phyloP scores from a whole-genome alignment of 805 yeast genomes.

The Saturnispora quitensis region DNA sequence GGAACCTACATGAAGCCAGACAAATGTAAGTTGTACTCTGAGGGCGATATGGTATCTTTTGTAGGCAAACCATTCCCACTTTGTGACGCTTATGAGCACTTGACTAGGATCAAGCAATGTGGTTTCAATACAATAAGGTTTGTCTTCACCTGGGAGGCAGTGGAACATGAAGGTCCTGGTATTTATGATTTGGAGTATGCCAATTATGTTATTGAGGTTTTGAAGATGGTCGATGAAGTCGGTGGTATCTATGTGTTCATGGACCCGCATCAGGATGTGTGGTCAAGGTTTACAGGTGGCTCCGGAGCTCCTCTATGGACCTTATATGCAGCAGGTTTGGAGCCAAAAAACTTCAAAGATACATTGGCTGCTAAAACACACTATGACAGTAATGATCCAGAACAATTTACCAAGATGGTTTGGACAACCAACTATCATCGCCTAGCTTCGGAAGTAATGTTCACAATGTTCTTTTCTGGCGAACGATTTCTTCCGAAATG shows the following conservation, averaged over 20 bases:
- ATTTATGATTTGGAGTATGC: slow-evolving; percentile 69
- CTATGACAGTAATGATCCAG: slow-evolving; percentile 39
- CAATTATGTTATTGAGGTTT: slow-evolving; percentile 54
- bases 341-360: slow-evolving; percentile 59
- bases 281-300: slow-evolving; percentile 87
- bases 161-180: slow-evolving; percentile 85
- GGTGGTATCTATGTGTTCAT: slow-evolving; percentile 75
- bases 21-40: slow-evolving; percentile 43
- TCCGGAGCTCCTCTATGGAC: slow-evolving; percentile 96
- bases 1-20: slow-evolving; percentile 31
- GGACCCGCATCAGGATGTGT: slow-evolving; percentile 91
- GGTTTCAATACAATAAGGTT: slow-evolving; percentile 77
- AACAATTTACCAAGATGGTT: slow-evolving; percentile 67
- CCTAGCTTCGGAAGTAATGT: slow-evolving; percentile 71
- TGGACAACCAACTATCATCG: slow-evolving; percentile 87
- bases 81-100: slow-evolving; percentile 60
- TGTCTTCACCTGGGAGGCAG: slow-evolving; percentile 83
- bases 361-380: slow-evolving; percentile 81
- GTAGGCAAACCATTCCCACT: slow-evolving; percentile 76
- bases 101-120: slow-evolving; percentile 61
- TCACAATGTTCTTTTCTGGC: slow-evolving; percentile 80
- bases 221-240: slow-evolving; percentile 45
- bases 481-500: slow-evolving; percentile 67
- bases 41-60: slow-evolving; percentile 71
- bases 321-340: slow-evolving; percentile 74